phyloP scores from a whole-genome alignment of 2,329 filamentous ascomycete genomes.

The Talaromyces funiculosus region DNA sequence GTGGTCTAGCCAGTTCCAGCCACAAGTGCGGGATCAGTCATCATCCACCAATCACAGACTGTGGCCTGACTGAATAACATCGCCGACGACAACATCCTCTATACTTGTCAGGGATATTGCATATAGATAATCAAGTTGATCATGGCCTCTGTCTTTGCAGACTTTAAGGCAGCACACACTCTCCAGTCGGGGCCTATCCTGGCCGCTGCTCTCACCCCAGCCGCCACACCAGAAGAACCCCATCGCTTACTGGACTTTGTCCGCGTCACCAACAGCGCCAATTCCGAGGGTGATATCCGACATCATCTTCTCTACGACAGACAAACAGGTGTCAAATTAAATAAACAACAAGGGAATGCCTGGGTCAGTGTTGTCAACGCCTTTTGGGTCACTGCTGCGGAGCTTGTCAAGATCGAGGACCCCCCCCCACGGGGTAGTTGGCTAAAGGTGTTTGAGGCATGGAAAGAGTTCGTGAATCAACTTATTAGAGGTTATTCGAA shows the following conservation, averaged over 20 bases:
- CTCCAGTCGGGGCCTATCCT: conserved; percentile 65
- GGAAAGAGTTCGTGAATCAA: conserved; percentile 75
- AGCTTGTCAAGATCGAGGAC: conserved; percentile 63
- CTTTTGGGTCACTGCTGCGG: conserved; percentile 77
- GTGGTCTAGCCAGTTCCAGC: conserved; percentile 7
- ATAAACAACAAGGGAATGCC: conserved; percentile 64
- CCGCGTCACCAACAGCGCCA: conserved; percentile 62
- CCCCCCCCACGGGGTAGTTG: conserved; percentile 53
- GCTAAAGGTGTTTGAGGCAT: conserved; percentile 77
- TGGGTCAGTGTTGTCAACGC: conserved; percentile 81
- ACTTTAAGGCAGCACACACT: conserved; percentile 65
- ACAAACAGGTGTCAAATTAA: conserved; percentile 49
- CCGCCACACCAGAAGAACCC: conserved; percentile 57
- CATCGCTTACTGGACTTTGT: conserved; percentile 65
- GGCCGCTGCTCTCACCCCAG: conserved; percentile 68
- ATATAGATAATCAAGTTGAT: conserved; percentile 11
- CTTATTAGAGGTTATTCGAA: conserved; percentile 77
- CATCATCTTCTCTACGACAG: conserved; percentile 62
- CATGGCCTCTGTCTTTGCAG: conserved; percentile 69
- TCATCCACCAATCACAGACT: conserved; percentile 10
- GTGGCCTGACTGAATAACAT: background rate
- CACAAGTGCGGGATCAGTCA: conserved; percentile 13
- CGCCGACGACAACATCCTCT: background rate
- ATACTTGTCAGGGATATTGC: background rate
- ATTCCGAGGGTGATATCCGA: conserved; percentile 63